Evolutionary conservation across 2,329 filamentous ascomycete species (phyloP), one percentile per base, ranked within the genome.

Genomic region (Aureobasidium sp.): DNA sequence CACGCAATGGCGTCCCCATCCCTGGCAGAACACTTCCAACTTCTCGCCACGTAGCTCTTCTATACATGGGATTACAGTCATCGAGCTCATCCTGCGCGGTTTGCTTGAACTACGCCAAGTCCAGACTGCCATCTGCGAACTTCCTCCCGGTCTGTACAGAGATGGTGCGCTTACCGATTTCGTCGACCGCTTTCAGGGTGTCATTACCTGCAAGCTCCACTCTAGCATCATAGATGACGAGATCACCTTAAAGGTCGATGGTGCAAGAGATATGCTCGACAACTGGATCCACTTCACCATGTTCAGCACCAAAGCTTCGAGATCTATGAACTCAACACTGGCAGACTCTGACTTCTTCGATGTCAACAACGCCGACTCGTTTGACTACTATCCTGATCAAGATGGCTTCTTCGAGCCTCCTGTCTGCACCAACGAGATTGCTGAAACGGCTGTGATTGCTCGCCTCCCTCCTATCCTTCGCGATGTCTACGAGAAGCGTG

Each of bases 1-100:
- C 18, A n/a, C 9, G 16, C 4, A 13, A 16, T 64, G 48, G 48
- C 25, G 43, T 9, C 59, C 45, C 18, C 20, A 33, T 27, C 59
- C 59, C 13, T 62, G 59, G 59, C 42, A 58, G 27, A 54, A 50
- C 29, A 33, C 16, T 16, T 31, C 65, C 1, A 55, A 61, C 48
- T 67, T 48, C 4, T 33, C 62, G 18, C 71, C 73, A 15, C 69
- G 71, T 33, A 48, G 60, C 51, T 71, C 72, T 9, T 68, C 67
- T 15, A 68, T 74, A 27, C 68, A 75, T 53, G 61, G 64, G 20
- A 48, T 74, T 13, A 66, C 71, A 2, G 72, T 74, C 59, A 50
- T 76, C 62, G 69, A 76, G 55, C 64, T 76, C 23, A 68, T 70
- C 20, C 65, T 76, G n/a, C 70, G 67, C 15, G 70, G 70, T 2